Conservation (phyloP, 495 filamentous ascomycete genomes). For the Xylaria flabelliformis region DNA sequence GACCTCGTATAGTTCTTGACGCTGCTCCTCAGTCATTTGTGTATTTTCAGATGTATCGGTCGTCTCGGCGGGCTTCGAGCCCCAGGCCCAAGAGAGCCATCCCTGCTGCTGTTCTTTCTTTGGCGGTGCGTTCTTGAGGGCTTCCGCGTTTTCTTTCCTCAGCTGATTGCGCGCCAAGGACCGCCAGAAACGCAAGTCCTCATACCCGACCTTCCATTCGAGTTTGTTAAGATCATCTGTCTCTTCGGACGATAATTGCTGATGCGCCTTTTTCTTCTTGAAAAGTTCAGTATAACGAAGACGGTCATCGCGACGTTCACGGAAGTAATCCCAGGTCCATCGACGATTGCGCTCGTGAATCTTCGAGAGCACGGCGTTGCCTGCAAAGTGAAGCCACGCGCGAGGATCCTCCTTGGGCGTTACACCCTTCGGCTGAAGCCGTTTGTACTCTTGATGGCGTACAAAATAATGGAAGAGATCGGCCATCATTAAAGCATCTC, state of each 20-base stretch:
- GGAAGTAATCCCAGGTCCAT: conserved; percentile 96
- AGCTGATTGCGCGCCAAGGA: conserved; percentile 93
- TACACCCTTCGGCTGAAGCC: conserved; percentile 81
- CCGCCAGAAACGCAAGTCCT: conserved; percentile 96
- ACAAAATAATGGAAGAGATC: conserved; percentile 99
- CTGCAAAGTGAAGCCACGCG: conserved; percentile 91
- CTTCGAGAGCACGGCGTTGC: conserved; percentile 83
- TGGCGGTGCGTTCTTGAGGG: conserved; percentile 57
- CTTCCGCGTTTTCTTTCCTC: conserved; percentile 88
- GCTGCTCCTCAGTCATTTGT: conserved; percentile 90
- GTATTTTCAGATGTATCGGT: conserved; percentile 67
- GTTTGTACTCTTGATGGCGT: conserved; percentile 96
- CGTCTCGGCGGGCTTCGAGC: conserved; percentile 65
- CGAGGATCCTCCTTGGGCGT: conserved; percentile 87
- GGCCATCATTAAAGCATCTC: conserved; percentile 95
- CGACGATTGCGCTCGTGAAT: conserved; percentile 89
- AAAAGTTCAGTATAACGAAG: conserved; percentile 89
- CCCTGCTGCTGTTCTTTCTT: conserved; percentile 66
- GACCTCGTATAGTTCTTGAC: conserved; percentile 94
- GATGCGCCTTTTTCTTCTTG: conserved; percentile 87
- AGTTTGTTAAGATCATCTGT: conserved; percentile 73
- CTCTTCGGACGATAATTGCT: conserved; percentile 72
- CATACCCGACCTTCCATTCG: conserved; percentile 89
- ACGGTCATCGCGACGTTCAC: conserved; percentile 88
- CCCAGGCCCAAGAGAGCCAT: conserved; percentile 91